Conservation (phyloP, 805 yeast species). For the Lipomyces yamadae region DNA sequence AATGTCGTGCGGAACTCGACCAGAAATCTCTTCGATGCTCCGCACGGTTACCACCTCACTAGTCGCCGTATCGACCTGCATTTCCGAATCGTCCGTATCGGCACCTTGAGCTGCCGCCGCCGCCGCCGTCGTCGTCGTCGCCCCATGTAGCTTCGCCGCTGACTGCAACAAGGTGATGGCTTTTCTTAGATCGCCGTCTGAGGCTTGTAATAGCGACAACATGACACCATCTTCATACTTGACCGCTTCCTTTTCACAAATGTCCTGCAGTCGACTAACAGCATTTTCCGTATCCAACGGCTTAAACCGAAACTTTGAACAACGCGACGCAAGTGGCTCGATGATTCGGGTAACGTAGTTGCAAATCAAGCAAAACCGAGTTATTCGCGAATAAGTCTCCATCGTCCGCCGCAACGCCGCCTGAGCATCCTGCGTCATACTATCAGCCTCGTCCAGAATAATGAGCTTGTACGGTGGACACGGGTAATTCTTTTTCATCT, state of each 20-base stretch:
- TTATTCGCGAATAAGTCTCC: slow-evolving; percentile 87
- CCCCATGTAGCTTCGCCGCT: slow-evolving; percentile 63
- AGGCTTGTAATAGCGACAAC: slow-evolving; percentile 66
- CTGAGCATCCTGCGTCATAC: slow-evolving; percentile 97
- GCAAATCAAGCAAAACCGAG: slow-evolving; percentile 93
- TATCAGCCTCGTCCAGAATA: slow-evolving; percentile 93
- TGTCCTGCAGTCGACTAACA: slow-evolving; percentile 63
- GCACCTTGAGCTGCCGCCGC: slow-evolving; percentile 4
- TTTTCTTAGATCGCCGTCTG: slow-evolving; percentile 89
- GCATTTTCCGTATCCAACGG: slow-evolving; percentile 76
- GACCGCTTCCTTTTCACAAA: slow-evolving; percentile 59
- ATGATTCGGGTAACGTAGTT: slow-evolving; percentile 95
- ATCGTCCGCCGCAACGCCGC: slow-evolving; percentile 91
- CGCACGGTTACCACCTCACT: slow-evolving; percentile 49
- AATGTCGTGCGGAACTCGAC: slow-evolving; percentile 62
- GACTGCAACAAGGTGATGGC: slow-evolving; percentile 91
- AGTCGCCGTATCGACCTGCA: slow-evolving; percentile 49
- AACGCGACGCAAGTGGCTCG: slow-evolving; percentile 94
- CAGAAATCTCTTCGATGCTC: slow-evolving; percentile 73
- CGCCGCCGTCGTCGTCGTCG: slow-evolving; percentile 37
- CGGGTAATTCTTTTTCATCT: slow-evolving; percentile 74
- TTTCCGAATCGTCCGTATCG: slow-evolving; percentile 45
- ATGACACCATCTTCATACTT: slow-evolving; percentile 59
- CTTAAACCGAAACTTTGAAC: slow-evolving; percentile 92
- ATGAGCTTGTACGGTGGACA: slow-evolving; percentile 96